Conservation (phyloP, 2,329 filamentous ascomycete genomes). For the Neonectria faginata region DNA sequence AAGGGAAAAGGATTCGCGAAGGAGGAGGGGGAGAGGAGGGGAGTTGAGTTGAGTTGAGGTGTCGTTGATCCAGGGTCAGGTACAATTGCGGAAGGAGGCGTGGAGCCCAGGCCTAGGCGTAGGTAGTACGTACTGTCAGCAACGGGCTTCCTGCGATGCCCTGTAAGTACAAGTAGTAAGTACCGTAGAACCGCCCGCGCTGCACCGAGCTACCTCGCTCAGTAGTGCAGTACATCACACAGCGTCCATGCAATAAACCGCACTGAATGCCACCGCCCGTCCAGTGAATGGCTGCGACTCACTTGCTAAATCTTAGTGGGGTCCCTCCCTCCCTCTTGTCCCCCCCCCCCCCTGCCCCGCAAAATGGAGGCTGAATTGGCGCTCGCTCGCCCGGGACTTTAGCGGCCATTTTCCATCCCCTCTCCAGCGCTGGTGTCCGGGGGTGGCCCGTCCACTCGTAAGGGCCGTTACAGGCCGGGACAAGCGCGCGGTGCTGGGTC, state of each 20-base stretch:
- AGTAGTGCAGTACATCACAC: not conserved
- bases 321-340: not conserved
- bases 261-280: constrained; percentile 2
- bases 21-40: not conserved
- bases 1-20: constrained; percentile 4
- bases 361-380: constrained; percentile 12
- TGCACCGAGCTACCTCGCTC: not conserved
- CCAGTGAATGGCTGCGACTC: constrained; percentile 5
- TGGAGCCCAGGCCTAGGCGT: constrained; percentile 1
- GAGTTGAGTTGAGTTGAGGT: not conserved
- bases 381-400: not conserved
- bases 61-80: constrained; percentile 22
- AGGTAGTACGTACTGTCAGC: not conserved
- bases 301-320: not conserved
- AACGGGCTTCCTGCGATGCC: not conserved
- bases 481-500: constrained; percentile 5
- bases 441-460: constrained; percentile 7
- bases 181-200: not conserved
- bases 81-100: constrained; percentile 17
- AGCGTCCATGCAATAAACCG: not conserved
- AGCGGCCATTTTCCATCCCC: not conserved
- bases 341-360: not conserved
- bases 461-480: not conserved
- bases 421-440: constrained; percentile 6
- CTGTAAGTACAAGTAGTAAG: not conserved